These are phyloP conservation scores for Leptomonas seymouri DNA, from an alignment of 208 protist genomes.

Conservation along the genomic window DNA sequence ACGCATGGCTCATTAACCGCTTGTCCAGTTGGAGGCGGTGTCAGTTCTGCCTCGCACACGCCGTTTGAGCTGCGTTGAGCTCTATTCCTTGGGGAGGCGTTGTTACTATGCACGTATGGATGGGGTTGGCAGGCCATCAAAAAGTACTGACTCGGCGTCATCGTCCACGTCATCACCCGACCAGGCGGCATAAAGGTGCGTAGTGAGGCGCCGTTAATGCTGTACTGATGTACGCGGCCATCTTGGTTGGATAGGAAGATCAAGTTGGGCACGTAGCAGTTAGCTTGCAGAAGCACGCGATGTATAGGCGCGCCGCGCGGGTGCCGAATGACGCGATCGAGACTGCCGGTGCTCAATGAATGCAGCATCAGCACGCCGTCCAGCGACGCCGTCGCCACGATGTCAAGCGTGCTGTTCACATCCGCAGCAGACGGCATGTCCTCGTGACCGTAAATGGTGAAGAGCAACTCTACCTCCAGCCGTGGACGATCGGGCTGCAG, in stretches of 20 bases:
- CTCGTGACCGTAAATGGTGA: constrained; percentile 87
- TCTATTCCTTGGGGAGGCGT: neutral
- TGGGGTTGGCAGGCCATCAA: constrained; percentile 53
- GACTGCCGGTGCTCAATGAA: constrained; percentile 56
- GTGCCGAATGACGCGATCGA: constrained; percentile 80
- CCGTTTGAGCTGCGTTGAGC: neutral
- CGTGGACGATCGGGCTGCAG: constrained; percentile 36
- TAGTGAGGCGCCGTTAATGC: constrained; percentile 76
- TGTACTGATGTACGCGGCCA: constrained; percentile 78
- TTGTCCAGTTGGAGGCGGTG: neutral
- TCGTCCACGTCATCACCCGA: constrained; percentile 67
- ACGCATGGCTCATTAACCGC: constrained; percentile 29
- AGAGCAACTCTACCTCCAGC: constrained; percentile 65
- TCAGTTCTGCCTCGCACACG: neutral
- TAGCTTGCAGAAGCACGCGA: constrained; percentile 71
- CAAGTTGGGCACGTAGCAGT: constrained; percentile 88
- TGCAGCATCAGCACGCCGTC: constrained; percentile 88
- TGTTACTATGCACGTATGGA: neutral
- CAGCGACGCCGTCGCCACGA: constrained; percentile 82
- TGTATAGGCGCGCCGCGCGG: constrained; percentile 67
- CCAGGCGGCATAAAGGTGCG: constrained; percentile 65
- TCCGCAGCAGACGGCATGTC: constrained; percentile 78
- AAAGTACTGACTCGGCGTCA: constrained; percentile 69
- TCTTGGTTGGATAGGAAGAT: constrained; percentile 76
- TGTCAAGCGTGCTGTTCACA: constrained; percentile 68